Evolutionary conservation across 768 basidiomycete species (phyloP), one percentile per base, ranked within the genome.

Genomic region (Crepidotus variabilis): DNA sequence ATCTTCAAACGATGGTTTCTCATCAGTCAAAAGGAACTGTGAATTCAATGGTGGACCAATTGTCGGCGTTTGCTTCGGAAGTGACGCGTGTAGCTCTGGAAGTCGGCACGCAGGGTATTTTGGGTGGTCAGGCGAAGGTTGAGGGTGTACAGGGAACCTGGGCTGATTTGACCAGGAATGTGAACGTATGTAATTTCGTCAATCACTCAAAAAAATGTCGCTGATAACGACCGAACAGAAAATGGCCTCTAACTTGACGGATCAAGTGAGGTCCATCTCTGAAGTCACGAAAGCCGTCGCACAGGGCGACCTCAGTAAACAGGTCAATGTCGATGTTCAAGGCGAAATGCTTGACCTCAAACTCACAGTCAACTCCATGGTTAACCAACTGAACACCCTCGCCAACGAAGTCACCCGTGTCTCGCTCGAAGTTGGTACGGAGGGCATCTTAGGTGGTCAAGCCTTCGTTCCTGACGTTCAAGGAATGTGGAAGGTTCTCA

Each of bases 271-370:
- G 33, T 92, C 90, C 34, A 97, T 96, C 64, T 94, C 93, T 2
- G 91, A 93, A 65, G 89, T 93, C 50, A 92, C 90, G 10, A 92
- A 89, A 33, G 89, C 90, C 5, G 92, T 95, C 54, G 92, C 94
- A 1, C 74, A 83, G 51, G 94, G 94, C 18, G 93, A 96, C 69
- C 72, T 97, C 48, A 82, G 79, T 62, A 87, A 90, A 66, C 84
- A 85, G 23, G 94, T 96, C 67, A 85, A 92, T 59, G 94, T 96
- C 55, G 91, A 95, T 63, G 94, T 94, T 13, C 88, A 93, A 63
- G 94, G 94, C 47, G 95, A 98, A 75, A 94, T 98, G 84, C 81
- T 94, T 21, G 90, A 93, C 63, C 70, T 91, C 71, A 90, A 92
- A 72, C 79, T 88, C 69, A 98, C 94, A 0, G 92, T 75, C 81